Base-by-base conservation (phyloP, 1,139 yeast genomes). In the Tardiomyces depauwii region DNA sequence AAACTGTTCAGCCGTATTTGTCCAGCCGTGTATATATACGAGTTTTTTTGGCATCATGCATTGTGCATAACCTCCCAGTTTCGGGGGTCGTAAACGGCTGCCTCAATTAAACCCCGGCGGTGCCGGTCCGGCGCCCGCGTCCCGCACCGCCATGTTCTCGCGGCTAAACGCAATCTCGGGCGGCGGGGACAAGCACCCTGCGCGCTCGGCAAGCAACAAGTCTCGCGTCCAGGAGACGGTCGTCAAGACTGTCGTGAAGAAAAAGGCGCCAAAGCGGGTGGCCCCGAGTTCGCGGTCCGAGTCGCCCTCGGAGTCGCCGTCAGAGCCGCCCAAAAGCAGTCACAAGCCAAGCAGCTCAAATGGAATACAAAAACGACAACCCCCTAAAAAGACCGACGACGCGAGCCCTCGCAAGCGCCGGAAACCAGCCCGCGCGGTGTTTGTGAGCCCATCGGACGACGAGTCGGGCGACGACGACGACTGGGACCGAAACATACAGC, bases 401-500 rank as follows among this genome's bases (percentile, higher is more conserved):
- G 36, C 16, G n/a, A n/a, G n/a, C n/a, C n/a, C n/a, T n/a, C n/a
- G 16, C n/a, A 12, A 14, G 10, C 36, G 36, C n/a, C 16, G 16
- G 36, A 30, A 14, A 30, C 36, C 36, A 10, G 36, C 36, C 10
- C 36, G 36, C 16, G 16, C 16, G 5, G 36, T 30, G 16, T 30
- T 30, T 14, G 36, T 30, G 5, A 14, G 36, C 36, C 5, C 36
- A 14, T 30, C 36, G 10, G 36, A 30, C 36, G 36, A 21, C 25
- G 25, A 21, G 25, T 30, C 36, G 10, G 40, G 41, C 36, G 19
- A 21, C n/a, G 53, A 52, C 7, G 55, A 52, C 18, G 49, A 51
- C 47, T 51, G 54, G 54, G 53, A 51, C 10, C 19, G 40, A 14
- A 49, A 49, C 33, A 42, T 51, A 23, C 44, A 45, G 13, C 44